These are phyloP conservation scores for Cavenderia fasciculata DNA, from an alignment of 78 protist species.

Conservation along the genomic window DNA sequence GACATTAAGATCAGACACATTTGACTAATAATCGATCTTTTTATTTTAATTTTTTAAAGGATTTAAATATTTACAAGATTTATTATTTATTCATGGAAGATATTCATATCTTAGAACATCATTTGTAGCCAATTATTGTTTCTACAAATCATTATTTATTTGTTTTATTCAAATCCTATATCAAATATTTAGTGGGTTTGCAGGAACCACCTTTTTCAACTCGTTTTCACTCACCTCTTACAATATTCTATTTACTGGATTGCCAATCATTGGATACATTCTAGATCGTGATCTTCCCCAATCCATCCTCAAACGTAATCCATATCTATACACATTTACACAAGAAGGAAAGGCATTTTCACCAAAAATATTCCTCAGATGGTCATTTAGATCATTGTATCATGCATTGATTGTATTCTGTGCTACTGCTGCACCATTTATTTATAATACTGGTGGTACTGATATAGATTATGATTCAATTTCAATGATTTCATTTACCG, in stretches of 20 bases:
- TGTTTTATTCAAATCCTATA: conserved; percentile 83
- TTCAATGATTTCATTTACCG: conserved; percentile 78
- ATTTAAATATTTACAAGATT: conserved; percentile 83
- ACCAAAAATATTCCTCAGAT: conserved; percentile 5
- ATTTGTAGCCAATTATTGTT: conserved; percentile 85
- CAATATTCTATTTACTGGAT: conserved; percentile 87
- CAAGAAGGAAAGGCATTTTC: conserved; percentile 46
- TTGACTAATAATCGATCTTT: not conserved
- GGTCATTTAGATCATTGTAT: conserved; percentile 62
- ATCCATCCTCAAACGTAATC: conserved; percentile 17
- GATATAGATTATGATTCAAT: conserved; percentile 19
- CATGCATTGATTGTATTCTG: conserved; percentile 64
- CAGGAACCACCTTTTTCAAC: conserved; percentile 87
- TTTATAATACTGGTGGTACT: not conserved
- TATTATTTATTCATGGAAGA: conserved; percentile 94
- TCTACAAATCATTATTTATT: conserved; percentile 91
- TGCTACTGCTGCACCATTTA: conserved; percentile 9
- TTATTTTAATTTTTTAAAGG: conserved; percentile 2
- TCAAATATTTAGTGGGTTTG: conserved; percentile 48
- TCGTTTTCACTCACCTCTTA: conserved; percentile 82
- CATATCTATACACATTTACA: conserved; percentile 21
- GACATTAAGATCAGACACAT: conserved; percentile 2
- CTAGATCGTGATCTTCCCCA: conserved; percentile 82
- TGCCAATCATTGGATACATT: conserved; percentile 78
- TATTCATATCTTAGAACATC: conserved; percentile 80